A percentile compares a stretch with the other conserved stretches of the same genome.
Conservation (phyloP, 768 basidiomycete species). For the Pulveroboletus sp. region DNA sequence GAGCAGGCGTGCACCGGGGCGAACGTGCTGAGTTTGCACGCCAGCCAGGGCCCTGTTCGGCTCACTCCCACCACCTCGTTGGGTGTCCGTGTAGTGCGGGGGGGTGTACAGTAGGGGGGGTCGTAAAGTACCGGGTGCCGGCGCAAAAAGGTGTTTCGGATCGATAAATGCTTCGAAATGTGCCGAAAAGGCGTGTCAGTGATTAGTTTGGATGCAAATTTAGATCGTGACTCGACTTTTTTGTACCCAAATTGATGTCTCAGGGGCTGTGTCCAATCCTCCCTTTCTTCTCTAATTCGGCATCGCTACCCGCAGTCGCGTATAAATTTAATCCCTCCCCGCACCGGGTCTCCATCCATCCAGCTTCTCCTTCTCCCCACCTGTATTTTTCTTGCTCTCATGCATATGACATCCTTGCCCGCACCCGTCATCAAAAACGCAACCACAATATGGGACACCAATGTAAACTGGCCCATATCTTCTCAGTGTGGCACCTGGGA, state of each 20-base stretch:
- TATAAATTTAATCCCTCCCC: constrained; percentile 25
- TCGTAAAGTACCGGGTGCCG: constrained; percentile 18
- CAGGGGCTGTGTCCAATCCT: constrained; percentile 23
- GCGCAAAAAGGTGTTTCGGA: constrained; percentile 13
- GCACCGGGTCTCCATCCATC: constrained; percentile 6
- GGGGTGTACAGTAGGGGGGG: too few species aligned
- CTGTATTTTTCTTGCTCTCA: neutral
- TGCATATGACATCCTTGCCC: constrained; percentile 24
- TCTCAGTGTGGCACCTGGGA: constrained; percentile 75
- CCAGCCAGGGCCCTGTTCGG: constrained; percentile 2
- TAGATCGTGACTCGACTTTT: constrained; percentile 3
- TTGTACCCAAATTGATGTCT: constrained; percentile 18
- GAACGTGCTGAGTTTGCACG: too few species aligned
- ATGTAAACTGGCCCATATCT: constrained; percentile 58
- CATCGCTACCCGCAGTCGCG: constrained; percentile 16
- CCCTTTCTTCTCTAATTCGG: constrained; percentile 29
- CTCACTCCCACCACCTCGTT: neutral
- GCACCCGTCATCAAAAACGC: constrained; percentile 51
- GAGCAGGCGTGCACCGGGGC: neutral
- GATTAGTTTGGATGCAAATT: constrained; percentile 13
- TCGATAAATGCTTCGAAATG: constrained; percentile 12
- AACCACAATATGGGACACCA: constrained; percentile 66
- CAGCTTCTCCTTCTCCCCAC: neutral
- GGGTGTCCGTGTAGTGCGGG: neutral
- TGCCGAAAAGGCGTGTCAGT: neutral